Evolutionary conservation across 306 rosid genomes (phyloP).

Genomic region (Echinosophora koreensis): DNA sequence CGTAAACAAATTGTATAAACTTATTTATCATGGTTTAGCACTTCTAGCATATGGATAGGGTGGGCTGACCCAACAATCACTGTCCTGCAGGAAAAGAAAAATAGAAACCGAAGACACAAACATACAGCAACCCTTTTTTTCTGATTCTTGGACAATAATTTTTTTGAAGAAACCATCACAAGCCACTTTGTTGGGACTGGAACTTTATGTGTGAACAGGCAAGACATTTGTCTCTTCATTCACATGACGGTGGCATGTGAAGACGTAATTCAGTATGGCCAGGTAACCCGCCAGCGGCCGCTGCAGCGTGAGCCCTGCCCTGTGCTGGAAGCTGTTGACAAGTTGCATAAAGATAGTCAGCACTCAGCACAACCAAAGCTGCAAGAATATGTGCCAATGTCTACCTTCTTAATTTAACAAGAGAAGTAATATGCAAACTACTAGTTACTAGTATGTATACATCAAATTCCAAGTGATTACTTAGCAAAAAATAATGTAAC

Average conservation of each 20-base stretch:
- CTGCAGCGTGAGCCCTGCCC: constrained; percentile 71
- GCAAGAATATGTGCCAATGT: constrained; percentile 7
- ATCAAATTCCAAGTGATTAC: background rate
- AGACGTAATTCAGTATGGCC: constrained; percentile 74
- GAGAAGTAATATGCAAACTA: background rate
- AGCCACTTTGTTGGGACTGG: constrained; percentile 53
- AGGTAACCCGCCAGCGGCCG: constrained; percentile 70
- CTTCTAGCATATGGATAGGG: no score
- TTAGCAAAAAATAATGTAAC: constrained; percentile 75
- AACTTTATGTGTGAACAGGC: constrained; percentile 64
- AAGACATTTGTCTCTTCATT: constrained; percentile 70
- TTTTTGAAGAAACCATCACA: no score
- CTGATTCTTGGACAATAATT: no score
- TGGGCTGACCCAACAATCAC: no score
- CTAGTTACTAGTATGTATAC: background rate
- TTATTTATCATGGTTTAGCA: no score
- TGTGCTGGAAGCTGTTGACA: constrained; percentile 84
- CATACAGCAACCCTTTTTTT: no score
- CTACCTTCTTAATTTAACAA: background rate
- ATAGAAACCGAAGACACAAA: no score
- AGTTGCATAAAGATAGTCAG: constrained; percentile 79
- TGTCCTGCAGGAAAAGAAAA: no score
- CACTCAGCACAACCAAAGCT: constrained; percentile 82
- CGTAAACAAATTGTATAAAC: no score
- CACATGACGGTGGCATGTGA: constrained; percentile 72